Conservation (phyloP, 768 basidiomycete species). For the Sporobolomyces phaffii region DNA sequence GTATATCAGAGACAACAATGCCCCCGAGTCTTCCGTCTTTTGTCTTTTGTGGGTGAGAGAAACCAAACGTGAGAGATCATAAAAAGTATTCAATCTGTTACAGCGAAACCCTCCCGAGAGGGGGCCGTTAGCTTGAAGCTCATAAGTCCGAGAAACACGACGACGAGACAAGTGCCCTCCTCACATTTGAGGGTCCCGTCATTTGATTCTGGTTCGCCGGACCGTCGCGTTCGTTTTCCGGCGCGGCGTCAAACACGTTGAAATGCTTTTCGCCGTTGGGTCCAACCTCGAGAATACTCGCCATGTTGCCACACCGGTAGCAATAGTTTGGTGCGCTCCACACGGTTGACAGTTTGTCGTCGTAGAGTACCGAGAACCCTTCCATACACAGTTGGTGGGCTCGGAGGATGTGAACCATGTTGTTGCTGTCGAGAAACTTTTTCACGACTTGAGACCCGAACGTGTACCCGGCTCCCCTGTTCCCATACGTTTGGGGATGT, state of each 20-base stretch:
- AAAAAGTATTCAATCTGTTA: constrained; percentile 38
- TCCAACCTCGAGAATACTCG: constrained; percentile 90
- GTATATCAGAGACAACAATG: too few relatives aligned
- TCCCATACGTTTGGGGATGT: too few relatives aligned
- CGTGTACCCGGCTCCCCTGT: constrained; percentile 94
- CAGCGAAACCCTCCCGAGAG: too few relatives aligned
- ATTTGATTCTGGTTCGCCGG: constrained; percentile 51
- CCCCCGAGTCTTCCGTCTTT: too few relatives aligned
- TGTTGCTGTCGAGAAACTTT: constrained; percentile 92
- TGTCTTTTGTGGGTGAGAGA: too few relatives aligned
- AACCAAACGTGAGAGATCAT: constrained; percentile 3
- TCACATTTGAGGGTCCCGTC: constrained; percentile 15
- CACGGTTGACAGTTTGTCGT: constrained; percentile 89
- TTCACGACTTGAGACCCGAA: constrained; percentile 96
- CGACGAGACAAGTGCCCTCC: neutral
- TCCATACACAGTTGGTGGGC: constrained; percentile 99
- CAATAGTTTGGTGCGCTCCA: constrained; percentile 99
- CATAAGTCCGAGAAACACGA: neutral
- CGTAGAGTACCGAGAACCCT: constrained; percentile 94
- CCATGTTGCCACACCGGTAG: constrained; percentile 95
- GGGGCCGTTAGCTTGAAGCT: too few relatives aligned
- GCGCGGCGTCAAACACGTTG: constrained; percentile 97
- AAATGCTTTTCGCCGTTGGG: constrained; percentile 82
- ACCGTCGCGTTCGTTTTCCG: constrained; percentile 92
- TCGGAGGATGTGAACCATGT: constrained; percentile 93